Evolutionary conservation across 768 basidiomycete genomes (phyloP), one percentile per base, ranked within the genome.

Genomic region (Russula sp.): DNA sequence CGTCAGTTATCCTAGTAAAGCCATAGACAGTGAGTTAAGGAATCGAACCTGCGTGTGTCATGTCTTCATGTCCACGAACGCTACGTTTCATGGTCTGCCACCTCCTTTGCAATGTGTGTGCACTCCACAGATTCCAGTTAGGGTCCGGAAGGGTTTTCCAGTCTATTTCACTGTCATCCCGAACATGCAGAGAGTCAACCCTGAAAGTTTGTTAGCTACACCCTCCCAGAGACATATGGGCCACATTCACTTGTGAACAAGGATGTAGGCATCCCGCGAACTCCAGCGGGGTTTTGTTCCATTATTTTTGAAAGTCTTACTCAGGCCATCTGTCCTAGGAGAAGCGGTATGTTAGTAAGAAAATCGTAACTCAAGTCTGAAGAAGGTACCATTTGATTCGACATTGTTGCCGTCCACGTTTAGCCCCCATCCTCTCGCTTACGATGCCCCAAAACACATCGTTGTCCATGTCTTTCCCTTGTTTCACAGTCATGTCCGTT

Each of bases 361-460:
- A 6, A 6, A 18, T n/a, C 3, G n/a, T 52, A 10, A 40, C 47
- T n/a, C 5, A 8, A 32, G 20, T 40, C 7, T 35, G 14, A 40
- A 31, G 48, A 34, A 6, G 50, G 74, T 63, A 89, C 90, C 91
- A 94, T 81, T 94, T 94, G 49, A 88, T 89, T 53, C 91, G 81
- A 76, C 91, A 93, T 72, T 94, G 91, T 69, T 91, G 88, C 66
- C 91, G 79, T 40, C 86, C 85, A 54, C 91, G 81, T 53, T 73
- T 86, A 27, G 84, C 83, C 44, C 85, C 88, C 91, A 94, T 93
- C 51, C 80, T 79, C 54, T 86, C 81, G 65, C 85, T 86, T 44
- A 94, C 88, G 57, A 79, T 79, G 16, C 84, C 83, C 91, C 91
- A 94, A 74, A 91, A 92, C 39, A 92, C 84, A 65, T 93, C 91